These are phyloP conservation scores for Solanum chacoense DNA, from an alignment of 305 asterid genomes.

Conservation along the genomic window DNA sequence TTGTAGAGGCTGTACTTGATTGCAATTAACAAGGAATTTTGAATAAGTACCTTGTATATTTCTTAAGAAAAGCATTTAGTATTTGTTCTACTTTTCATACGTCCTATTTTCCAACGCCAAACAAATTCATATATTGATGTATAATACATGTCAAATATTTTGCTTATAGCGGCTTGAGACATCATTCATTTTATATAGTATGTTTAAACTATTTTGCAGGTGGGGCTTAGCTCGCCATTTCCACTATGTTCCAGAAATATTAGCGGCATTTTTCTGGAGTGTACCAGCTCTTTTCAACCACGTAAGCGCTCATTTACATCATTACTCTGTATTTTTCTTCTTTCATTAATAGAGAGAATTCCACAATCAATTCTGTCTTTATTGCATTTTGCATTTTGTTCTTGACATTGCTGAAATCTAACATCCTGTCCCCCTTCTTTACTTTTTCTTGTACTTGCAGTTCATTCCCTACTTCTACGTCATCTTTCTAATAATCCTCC, in stretches of 20 bases:
- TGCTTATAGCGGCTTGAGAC: neutral
- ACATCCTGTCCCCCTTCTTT: neutral
- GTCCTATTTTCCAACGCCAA: neutral
- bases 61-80: neutral
- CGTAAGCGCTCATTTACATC: constrained; percentile 27
- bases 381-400: neutral
- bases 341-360: neutral
- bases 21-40: neutral
- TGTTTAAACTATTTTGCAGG: constrained; percentile 26
- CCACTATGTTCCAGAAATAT: constrained; percentile 89
- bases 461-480: constrained; percentile 92
- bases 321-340: neutral
- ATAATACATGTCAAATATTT: neutral
- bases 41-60: neutral
- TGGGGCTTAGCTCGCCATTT: constrained; percentile 98
- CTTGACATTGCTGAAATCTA: neutral
- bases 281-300: constrained; percentile 79
- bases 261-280: constrained; percentile 86
- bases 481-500: constrained; percentile 73
- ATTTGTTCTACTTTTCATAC: neutral
- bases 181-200: neutral
- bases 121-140: neutral
- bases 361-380: neutral
- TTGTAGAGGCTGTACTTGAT: neutral
- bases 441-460: constrained; percentile 28